Evolutionary conservation across 495 filamentous ascomycete genomes (phyloP).

Genomic region (Clavariopsis aquatica): DNA sequence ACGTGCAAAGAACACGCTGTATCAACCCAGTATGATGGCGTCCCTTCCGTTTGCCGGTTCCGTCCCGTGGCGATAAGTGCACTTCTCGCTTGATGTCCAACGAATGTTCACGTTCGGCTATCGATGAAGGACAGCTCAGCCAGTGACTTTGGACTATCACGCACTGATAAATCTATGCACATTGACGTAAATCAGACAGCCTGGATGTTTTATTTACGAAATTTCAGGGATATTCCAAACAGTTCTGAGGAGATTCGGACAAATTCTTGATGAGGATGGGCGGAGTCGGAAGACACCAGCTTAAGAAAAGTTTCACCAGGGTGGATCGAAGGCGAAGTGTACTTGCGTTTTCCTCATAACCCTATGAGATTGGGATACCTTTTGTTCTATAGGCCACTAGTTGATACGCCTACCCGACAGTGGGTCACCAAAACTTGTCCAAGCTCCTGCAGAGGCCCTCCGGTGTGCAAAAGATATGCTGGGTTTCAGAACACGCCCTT

Average conservation of each 20-base stretch:
- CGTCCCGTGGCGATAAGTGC: slow-evolving; percentile 23
- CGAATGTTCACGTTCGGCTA: slow-evolving; percentile 19
- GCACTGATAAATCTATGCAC: slow-evolving; percentile 28
- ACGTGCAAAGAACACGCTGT: slow-evolving; percentile 10
- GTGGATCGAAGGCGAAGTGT: slow-evolving; percentile 11
- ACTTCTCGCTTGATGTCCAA: slow-evolving; percentile 33
- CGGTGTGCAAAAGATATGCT: slow-evolving; percentile 26
- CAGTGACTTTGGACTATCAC: slow-evolving; percentile 15
- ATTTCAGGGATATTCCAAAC: neutral
- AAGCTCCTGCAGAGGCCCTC: slow-evolving; percentile 25
- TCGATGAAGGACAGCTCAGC: slow-evolving; percentile 22
- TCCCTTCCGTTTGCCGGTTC: slow-evolving; percentile 19
- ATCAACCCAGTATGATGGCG: slow-evolving; percentile 2
- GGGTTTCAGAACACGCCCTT: slow-evolving; percentile 32
- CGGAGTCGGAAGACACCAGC: slow-evolving; percentile 1
- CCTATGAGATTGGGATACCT: slow-evolving; percentile 15
- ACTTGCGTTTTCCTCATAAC: slow-evolving; percentile 5
- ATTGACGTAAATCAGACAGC: slow-evolving; percentile 8
- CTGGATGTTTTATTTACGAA: slow-evolving; percentile 13
- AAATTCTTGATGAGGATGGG: neutral
- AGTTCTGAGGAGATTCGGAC: neutral
- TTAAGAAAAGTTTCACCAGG: neutral
- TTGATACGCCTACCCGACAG: slow-evolving; percentile 35
- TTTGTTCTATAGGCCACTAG: slow-evolving; percentile 24
- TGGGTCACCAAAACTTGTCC: slow-evolving; percentile 35